phyloP scores from a whole-genome alignment of 768 basidiomycete species.

The Ramaria sp. region DNA sequence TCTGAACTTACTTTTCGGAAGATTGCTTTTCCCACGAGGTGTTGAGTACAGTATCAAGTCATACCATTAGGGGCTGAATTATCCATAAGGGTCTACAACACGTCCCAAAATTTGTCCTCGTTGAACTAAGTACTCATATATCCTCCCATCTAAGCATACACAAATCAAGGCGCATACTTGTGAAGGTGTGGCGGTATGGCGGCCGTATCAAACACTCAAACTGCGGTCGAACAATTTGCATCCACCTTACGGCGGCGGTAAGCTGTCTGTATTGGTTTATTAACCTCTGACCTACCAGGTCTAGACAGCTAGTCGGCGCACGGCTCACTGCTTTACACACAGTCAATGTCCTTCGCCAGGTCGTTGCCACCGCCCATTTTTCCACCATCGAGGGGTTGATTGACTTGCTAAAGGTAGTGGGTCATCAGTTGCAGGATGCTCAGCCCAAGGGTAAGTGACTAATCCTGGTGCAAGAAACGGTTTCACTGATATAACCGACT shows the following conservation, averaged over 20 bases:
- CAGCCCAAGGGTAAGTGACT: slow-evolving; percentile 80
- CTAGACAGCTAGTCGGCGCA: slow-evolving; percentile 86
- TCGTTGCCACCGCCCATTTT: slow-evolving; percentile 80
- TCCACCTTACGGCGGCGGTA: slow-evolving; percentile 4
- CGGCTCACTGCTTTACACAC: slow-evolving; percentile 85
- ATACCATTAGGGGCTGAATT: no score
- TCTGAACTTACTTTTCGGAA: no score
- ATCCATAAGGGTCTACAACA: neutral
- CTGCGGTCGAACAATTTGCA: slow-evolving; percentile 6
- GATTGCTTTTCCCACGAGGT: no score
- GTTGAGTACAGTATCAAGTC: no score
- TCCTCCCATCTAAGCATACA: no score
- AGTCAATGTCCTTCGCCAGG: slow-evolving; percentile 75
- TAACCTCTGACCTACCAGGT: slow-evolving; percentile 4
- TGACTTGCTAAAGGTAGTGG: slow-evolving; percentile 66
- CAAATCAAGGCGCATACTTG: no score
- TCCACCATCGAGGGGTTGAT: slow-evolving; percentile 80
- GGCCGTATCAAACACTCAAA: neutral
- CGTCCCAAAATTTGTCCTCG: neutral
- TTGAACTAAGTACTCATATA: no score
- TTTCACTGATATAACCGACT: slow-evolving; percentile 5
- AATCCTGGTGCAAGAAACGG: no score
- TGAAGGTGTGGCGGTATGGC: no score
- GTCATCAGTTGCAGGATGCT: slow-evolving; percentile 73
- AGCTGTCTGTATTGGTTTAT: neutral